Evolutionary conservation across 139 green algal genomes (phyloP).

Genomic region (Tetraselmis chui): DNA sequence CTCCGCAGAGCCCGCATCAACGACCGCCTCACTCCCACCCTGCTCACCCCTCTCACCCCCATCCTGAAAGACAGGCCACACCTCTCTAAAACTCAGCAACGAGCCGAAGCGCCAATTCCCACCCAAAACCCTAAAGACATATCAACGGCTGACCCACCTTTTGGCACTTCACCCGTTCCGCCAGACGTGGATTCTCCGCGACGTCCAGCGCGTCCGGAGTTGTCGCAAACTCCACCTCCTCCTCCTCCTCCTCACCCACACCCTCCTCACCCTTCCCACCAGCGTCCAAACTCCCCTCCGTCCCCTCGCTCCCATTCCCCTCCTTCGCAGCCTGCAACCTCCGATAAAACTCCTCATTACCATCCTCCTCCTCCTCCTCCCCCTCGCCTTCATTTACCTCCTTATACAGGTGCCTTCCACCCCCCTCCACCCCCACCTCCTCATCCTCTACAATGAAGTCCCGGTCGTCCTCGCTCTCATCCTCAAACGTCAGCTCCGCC

Average conservation of each 20-base stretch:
- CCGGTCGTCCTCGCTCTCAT: not conserved
- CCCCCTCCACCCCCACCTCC: not conserved
- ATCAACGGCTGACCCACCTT: too few species aligned
- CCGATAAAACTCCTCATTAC: not conserved
- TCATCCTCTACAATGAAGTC: not conserved
- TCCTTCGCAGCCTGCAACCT: not conserved
- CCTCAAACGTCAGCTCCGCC: not conserved
- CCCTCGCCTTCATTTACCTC: not conserved
- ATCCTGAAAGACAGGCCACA: too few species aligned
- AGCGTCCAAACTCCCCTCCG: not conserved
- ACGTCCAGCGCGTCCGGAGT: not conserved
- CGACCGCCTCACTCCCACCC: too few species aligned
- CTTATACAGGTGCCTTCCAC: too few species aligned
- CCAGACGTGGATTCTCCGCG: not conserved
- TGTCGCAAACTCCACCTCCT: not conserved
- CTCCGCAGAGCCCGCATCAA: too few species aligned
- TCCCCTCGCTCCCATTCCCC: too few species aligned
- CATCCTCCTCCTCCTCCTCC: not conserved
- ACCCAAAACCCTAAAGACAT: too few species aligned
- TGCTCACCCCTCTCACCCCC: too few species aligned
- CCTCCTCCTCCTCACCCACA: not conserved
- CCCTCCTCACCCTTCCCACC: not conserved
- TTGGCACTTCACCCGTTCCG: too few species aligned
- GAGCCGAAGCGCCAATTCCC: too few species aligned
- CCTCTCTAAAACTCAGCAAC: too few species aligned